phyloP scores from a whole-genome alignment of 345 rosid species.

The Combretum micranthum region DNA sequence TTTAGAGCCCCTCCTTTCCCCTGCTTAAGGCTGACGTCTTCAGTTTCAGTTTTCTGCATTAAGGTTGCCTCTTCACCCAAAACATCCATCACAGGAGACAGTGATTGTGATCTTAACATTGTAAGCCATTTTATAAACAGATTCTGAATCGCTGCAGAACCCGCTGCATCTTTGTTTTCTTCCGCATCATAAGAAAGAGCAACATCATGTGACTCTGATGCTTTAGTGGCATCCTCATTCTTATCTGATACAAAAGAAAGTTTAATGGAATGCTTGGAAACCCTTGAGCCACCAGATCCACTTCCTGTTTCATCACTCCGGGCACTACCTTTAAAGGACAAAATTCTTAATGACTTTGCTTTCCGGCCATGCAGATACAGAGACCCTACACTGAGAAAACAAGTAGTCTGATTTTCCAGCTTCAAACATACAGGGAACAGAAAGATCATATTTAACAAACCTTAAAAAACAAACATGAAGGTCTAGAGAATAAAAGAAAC shows the following conservation, averaged over 20 bases:
- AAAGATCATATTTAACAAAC: conserved; percentile 6
- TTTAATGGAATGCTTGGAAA: conserved; percentile 47
- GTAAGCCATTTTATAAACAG: conserved; percentile 81
- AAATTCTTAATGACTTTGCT: conserved; percentile 50
- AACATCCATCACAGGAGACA: conserved; percentile 3
- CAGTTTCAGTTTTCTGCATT: conserved; percentile 21
- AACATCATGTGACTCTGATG: conserved; percentile 52
- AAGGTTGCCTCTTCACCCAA: conserved; percentile 38
- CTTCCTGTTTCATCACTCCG: conserved; percentile 51
- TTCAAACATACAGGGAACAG: conserved; percentile 3
- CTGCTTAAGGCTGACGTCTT: conserved; percentile 3
- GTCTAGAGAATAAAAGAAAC: conserved; percentile 3
- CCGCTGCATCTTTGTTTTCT: conserved; percentile 41
- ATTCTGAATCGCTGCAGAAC: conserved; percentile 65
- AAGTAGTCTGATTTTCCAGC: conserved; percentile 13
- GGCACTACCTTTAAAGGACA: conserved; percentile 69
- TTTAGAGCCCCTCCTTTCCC: conserved; percentile 31
- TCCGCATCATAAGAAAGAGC: conserved; percentile 60
- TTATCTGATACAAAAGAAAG: conserved; percentile 64
- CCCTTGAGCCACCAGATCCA: conserved; percentile 44
- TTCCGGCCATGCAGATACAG: conserved; percentile 31
- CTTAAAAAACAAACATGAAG: not conserved
- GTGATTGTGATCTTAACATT: conserved; percentile 46
- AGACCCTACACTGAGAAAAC: conserved; percentile 61
- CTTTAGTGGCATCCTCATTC: conserved; percentile 45